phyloP scores from a whole-genome alignment of 768 basidiomycete species.

The Russula virescens region DNA sequence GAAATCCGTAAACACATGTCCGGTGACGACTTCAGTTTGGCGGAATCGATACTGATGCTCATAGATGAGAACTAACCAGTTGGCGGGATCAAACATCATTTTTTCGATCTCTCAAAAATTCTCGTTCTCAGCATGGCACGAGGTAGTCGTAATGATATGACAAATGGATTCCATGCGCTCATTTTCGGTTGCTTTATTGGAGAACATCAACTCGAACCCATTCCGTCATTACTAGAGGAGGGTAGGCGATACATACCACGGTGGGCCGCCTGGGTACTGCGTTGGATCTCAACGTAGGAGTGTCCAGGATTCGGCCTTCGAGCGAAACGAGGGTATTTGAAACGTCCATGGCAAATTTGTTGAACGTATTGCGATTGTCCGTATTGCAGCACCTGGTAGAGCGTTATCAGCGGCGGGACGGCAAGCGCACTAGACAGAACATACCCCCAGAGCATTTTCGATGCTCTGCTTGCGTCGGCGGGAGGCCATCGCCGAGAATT shows the following conservation, averaged over 20 bases:
- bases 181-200: constrained; percentile 47
- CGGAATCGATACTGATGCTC: constrained; percentile 56
- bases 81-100: constrained; percentile 53
- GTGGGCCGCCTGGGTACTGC: constrained; percentile 46
- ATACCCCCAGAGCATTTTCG: constrained; percentile 45
- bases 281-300: constrained; percentile 65
- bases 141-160: background rate
- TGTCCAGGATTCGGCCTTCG: constrained; percentile 53
- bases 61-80: constrained; percentile 63
- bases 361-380: constrained; percentile 47
- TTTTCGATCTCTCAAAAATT: constrained; percentile 57
- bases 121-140: background rate
- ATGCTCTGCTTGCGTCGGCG: constrained; percentile 51
- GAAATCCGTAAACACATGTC: constrained; percentile 52
- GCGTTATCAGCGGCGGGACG: background rate
- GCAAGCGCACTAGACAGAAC: background rate
- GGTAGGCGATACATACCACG: constrained; percentile 41
- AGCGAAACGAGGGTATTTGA: constrained; percentile 47
- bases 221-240: background rate
- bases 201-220: background rate
- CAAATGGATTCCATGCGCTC: constrained; percentile 75
- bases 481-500: constrained; percentile 61
- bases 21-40: constrained; percentile 34
- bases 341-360: constrained; percentile 66
- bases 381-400: constrained; percentile 45